Evolutionary conservation across 192 early-diverging fungal species (phyloP).

Genomic region (Chytriomyces sp.): DNA sequence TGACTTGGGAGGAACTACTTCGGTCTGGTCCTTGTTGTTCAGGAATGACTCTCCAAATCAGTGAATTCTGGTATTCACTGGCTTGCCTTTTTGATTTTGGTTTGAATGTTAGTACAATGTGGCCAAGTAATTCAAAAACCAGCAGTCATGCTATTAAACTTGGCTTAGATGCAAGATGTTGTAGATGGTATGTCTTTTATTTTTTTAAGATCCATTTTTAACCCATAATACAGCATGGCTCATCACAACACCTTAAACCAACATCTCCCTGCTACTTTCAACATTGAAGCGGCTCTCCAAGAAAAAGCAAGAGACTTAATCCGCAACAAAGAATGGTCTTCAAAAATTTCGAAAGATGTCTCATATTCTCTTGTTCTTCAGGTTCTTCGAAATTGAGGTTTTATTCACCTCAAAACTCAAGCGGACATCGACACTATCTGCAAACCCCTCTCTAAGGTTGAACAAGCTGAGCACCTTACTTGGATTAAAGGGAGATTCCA

Average conservation of each 20-base stretch:
- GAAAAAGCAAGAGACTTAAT: neutral
- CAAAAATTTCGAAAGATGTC: constrained; percentile 2
- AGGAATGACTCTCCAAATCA: neutral
- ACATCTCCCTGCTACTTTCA: no score
- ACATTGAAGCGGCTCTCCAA: neutral
- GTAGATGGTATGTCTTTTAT: neutral
- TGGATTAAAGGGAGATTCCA: constrained; percentile 4
- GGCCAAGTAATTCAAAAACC: neutral
- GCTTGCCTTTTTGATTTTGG: neutral
- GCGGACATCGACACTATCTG: neutral
- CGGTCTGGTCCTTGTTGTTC: no score
- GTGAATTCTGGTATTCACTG: neutral
- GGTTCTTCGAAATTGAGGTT: constrained; percentile 2
- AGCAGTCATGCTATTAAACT: neutral
- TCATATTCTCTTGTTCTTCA: constrained; percentile 2
- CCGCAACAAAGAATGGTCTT: constrained; percentile 5
- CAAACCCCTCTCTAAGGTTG: constrained; percentile 2
- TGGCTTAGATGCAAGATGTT: neutral
- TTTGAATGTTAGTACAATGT: no score
- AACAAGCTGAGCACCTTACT: neutral
- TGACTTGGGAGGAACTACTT: no score
- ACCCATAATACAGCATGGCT: neutral
- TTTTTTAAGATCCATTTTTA: neutral
- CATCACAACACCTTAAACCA: constrained; percentile 1
- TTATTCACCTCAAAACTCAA: constrained; percentile 6